Conservation (phyloP, 2,329 filamentous ascomycete species). For the Talaromyces sp. region DNA sequence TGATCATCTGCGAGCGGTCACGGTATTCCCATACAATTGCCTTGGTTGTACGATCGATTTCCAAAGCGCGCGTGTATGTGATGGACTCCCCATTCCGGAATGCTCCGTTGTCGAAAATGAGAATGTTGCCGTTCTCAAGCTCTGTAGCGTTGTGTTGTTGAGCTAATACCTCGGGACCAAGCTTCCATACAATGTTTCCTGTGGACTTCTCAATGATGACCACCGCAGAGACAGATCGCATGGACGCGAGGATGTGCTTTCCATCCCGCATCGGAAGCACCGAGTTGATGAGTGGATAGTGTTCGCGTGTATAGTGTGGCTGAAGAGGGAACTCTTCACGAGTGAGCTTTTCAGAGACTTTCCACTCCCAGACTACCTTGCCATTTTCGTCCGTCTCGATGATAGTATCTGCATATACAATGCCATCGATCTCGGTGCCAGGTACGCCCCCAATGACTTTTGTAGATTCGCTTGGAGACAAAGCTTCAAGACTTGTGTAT, state of each 20-base stretch:
- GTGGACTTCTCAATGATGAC: conserved; percentile 38
- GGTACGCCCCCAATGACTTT: conserved; percentile 38
- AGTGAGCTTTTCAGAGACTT: conserved; percentile 37
- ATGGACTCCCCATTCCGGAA: conserved; percentile 37
- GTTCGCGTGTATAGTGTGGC: conserved; percentile 18
- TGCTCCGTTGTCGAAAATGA: conserved; percentile 45
- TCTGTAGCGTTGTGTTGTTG: conserved; percentile 44
- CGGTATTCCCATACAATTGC: conserved; percentile 41
- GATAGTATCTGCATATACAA: conserved; percentile 36
- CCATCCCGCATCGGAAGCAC: conserved; percentile 36
- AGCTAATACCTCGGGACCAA: conserved; percentile 34
- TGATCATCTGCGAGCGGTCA: conserved; percentile 32
- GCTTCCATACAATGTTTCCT: conserved; percentile 39
- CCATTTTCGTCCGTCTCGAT: conserved; percentile 36
- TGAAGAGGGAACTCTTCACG: conserved; percentile 36
- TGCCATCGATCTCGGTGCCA: conserved; percentile 25
- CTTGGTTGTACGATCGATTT: conserved; percentile 34
- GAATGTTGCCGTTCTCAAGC: conserved; percentile 36
- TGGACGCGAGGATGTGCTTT: conserved; percentile 38
- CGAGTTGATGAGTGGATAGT: conserved; percentile 44
- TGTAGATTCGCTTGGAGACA: conserved; percentile 30
- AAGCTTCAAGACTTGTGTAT: conserved; percentile 39
- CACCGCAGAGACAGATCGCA: conserved; percentile 38
- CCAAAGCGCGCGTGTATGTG: conserved; percentile 39
- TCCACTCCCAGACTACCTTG: conserved; percentile 41